These are phyloP conservation scores for Syzygium syzygioides DNA, from an alignment of 441 rosid genomes.

Conservation along the genomic window DNA sequence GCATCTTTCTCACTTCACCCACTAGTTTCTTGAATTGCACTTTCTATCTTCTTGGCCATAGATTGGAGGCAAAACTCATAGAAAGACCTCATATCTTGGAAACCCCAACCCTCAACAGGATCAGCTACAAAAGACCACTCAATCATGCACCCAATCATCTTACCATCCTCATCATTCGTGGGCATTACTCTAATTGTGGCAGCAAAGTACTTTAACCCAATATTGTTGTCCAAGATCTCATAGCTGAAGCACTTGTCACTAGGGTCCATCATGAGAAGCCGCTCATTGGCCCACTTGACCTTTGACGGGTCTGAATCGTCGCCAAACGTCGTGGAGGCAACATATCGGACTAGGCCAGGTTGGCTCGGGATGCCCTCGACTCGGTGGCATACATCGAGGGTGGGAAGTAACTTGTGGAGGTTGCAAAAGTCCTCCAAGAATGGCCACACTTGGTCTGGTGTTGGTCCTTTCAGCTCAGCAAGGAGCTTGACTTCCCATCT, in stretches of 20 bases:
- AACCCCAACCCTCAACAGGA: slow-evolving; percentile 43
- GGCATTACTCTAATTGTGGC: slow-evolving; percentile 34
- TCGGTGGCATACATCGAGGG: slow-evolving; percentile 28
- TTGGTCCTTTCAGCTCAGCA: slow-evolving; percentile 24
- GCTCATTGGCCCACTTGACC: slow-evolving; percentile 45
- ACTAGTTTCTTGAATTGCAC: background rate
- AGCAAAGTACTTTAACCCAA: slow-evolving; percentile 39
- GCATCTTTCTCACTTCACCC: background rate
- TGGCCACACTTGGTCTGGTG: slow-evolving; percentile 47
- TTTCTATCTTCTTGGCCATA: slow-evolving; percentile 39
- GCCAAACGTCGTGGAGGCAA: slow-evolving; percentile 8
- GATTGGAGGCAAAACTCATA: slow-evolving; percentile 20
- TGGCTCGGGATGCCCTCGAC: slow-evolving; percentile 43
- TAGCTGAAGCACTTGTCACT: slow-evolving; percentile 37
- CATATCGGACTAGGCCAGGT: slow-evolving; percentile 50
- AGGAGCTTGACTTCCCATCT: slow-evolving; percentile 41
- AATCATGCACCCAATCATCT: slow-evolving; percentile 23
- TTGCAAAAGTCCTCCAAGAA: slow-evolving; percentile 47
- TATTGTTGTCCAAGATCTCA: slow-evolving; percentile 39
- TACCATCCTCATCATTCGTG: background rate
- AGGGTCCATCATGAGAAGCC: slow-evolving; percentile 35
- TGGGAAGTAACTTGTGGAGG: slow-evolving; percentile 40
- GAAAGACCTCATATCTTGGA: slow-evolving; percentile 29
- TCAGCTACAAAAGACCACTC: slow-evolving; percentile 59
- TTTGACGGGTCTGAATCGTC: background rate